Evolutionary conservation across 345 rosid genomes (phyloP), one percentile per base, ranked within the genome.

Genomic region (Erysimum cheiranthoides): DNA sequence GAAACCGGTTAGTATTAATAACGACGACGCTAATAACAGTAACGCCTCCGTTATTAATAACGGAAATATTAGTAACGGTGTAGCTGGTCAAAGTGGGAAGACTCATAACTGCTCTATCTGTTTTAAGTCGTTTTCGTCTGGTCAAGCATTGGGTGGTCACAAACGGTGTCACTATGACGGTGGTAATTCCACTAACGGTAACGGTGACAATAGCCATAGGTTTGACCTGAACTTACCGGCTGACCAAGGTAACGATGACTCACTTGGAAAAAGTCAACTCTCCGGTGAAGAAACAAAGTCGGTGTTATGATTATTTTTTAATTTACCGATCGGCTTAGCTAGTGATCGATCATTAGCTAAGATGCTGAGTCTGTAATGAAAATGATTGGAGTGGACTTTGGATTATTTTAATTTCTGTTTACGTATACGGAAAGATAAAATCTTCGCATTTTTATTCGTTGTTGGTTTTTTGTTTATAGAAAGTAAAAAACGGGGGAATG

Each of bases 101-200:
- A 70, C 80, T 61, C 97, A 92, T 73, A 88, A 88, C 82, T 92
- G 97, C 63, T 86, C 97, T 14, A 85, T 89, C 56, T 89, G 97
- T 76, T 89, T 83, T 82, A 92, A 89, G 85, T 59, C 82, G 16
- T 92, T 92, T 54, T 82, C 93, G 4, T 85, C 91, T 6, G 97
- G 95, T 40, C 97, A 91, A 79, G 97, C 97, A n/a, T 59, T 91
- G 17, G 97, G 97, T 13, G 97, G 97, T n/a, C 97, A 92, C 83
- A 92, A 92, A 79, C 88, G 97, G 6, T 83, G 97, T 61, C 97
- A 89, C 83, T 91, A 91, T 50, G 94, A 87, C 57, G 91, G 90
- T 49, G 87, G 80, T 14, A 63, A 46, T 21, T 21, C 25, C 71
- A 43, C 35, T 57, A 66, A 72, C 49, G 43, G 73, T 36, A 69